Evolutionary conservation across 768 basidiomycete species (phyloP).

Genomic region (Fistulinella prunicolor): DNA sequence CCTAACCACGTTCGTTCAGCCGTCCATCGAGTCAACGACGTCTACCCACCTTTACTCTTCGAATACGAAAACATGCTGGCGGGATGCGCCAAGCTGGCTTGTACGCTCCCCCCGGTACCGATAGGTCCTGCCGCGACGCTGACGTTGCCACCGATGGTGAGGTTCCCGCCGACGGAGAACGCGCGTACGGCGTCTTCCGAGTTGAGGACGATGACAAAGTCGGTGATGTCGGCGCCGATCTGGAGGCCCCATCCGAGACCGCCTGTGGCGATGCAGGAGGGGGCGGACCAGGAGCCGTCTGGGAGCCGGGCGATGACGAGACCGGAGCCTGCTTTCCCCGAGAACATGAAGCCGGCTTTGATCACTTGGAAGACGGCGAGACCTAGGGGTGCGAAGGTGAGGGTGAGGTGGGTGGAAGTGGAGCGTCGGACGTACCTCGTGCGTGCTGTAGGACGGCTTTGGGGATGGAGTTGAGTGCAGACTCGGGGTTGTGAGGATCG

Average conservation of each 20-base stretch:
- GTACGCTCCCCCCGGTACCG: constrained; percentile 89
- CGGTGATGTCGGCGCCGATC: constrained; percentile 92
- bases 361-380: constrained; percentile 93
- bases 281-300: constrained; percentile 96
- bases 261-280: constrained; percentile 94
- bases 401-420: not conserved
- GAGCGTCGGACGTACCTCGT: constrained; percentile 53
- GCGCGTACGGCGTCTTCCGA: constrained; percentile 94
- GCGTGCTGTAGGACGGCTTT: constrained; percentile 89
- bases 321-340: constrained; percentile 91
- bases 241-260: constrained; percentile 95
- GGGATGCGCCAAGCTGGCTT: constrained; percentile 85
- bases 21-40: too few species aligned
- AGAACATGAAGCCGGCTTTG: constrained; percentile 93
- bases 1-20: constrained; percentile 44
- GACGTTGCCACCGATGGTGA: constrained; percentile 91
- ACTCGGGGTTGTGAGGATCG: constrained; percentile 81
- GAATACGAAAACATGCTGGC: constrained; percentile 98
- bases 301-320: constrained; percentile 89
- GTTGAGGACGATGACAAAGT: constrained; percentile 97
- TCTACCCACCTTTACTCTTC: constrained; percentile 70
- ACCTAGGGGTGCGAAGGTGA: constrained; percentile 47
- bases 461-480: constrained; percentile 91
- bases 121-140: constrained; percentile 88
- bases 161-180: constrained; percentile 93